These are phyloP conservation scores for Pseudogymnoascus destructans DNA, from an alignment of 2,329 filamentous ascomycete species.

Conservation along the genomic window DNA sequence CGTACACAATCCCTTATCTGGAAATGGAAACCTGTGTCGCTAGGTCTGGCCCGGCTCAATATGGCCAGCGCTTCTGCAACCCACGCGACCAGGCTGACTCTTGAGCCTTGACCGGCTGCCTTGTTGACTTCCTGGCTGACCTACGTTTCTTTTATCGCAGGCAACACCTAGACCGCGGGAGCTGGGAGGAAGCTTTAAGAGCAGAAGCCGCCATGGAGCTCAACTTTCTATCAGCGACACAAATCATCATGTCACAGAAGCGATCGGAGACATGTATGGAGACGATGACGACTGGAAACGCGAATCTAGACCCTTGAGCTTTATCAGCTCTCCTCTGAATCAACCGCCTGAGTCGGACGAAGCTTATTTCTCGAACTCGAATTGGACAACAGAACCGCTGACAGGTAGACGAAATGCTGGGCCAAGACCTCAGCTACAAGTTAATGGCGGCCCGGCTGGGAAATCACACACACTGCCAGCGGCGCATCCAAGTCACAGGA, in stretches of 20 bases:
- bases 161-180: conserved; percentile 27
- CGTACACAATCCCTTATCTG: not conserved
- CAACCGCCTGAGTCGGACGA: conserved; percentile 28
- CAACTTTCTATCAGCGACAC: conserved; percentile 47
- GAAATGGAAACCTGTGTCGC: not conserved
- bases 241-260: conserved; percentile 62
- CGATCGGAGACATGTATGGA: conserved; percentile 62
- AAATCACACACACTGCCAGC: conserved; percentile 24
- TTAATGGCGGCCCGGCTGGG: conserved; percentile 20
- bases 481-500: conserved; percentile 23
- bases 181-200: conserved; percentile 26
- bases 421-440: conserved; percentile 9
- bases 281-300: conserved; percentile 39
- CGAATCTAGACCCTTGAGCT: conserved; percentile 47
- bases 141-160: conserved; percentile 14
- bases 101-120: not conserved
- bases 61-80: not conserved
- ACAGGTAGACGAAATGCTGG: conserved; percentile 11
- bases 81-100: not conserved
- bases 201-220: conserved; percentile 23
- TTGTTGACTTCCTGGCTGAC: conserved; percentile 5
- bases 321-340: conserved; percentile 32
- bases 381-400: conserved; percentile 16
- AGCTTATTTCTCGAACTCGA: conserved; percentile 19
- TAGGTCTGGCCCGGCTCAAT: not conserved